Percentiles rank a stretch among this genome's conserved stretches.
phyloP scores from a whole-genome alignment of 768 basidiomycete species.

The Clitopilus passeckerianus region DNA sequence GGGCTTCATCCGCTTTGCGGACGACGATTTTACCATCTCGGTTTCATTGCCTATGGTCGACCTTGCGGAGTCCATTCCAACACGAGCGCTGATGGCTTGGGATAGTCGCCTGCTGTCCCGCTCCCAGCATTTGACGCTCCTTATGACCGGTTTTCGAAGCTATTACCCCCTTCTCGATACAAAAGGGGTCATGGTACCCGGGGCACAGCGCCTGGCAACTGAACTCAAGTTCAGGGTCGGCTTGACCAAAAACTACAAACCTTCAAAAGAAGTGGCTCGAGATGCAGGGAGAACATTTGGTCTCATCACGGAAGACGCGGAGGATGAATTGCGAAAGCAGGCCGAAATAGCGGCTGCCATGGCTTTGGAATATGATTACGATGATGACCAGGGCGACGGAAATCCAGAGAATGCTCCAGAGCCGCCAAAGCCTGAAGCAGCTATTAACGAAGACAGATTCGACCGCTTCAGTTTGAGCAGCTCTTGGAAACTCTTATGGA shows the following conservation, averaged over 20 bases:
- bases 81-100: constrained; percentile 71
- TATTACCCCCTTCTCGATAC: constrained; percentile 47
- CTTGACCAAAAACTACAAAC: constrained; percentile 57
- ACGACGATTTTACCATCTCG: constrained; percentile 48
- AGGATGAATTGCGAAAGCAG: constrained; percentile 30
- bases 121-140: constrained; percentile 56
- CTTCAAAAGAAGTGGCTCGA: constrained; percentile 40
- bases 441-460: constrained; percentile 36
- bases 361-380: constrained; percentile 19
- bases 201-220: constrained; percentile 28
- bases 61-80: constrained; percentile 48
- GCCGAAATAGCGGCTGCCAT: constrained; percentile 24
- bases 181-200: constrained; percentile 33
- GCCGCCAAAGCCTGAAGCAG: constrained; percentile 22
- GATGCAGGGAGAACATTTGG: constrained; percentile 47
- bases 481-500: constrained; percentile 60
- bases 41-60: constrained; percentile 52
- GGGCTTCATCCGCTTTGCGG: constrained; percentile 47
- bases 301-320: constrained; percentile 37
- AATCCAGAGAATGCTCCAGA: constrained; percentile 5
- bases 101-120: constrained; percentile 57
- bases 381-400: constrained; percentile 14
- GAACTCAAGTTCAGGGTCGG: constrained; percentile 57
- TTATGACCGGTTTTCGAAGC: constrained; percentile 52
- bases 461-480: constrained; percentile 60